Percentiles rank a stretch among this genome's conserved stretches.
Conservation (phyloP, 306 rosid genomes). For the Arachis hypogaea region DNA sequence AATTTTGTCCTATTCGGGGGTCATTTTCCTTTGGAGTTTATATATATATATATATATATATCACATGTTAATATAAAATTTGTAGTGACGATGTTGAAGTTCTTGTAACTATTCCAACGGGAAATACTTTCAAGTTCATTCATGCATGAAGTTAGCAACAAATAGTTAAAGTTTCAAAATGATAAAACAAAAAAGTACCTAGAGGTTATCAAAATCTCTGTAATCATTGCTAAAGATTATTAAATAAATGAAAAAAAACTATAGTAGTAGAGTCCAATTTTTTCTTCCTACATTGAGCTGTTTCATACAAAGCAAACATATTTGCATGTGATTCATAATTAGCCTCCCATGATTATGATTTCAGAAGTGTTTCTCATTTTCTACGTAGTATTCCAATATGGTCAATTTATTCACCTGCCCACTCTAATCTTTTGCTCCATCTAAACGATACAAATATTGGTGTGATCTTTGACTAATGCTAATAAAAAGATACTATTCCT, state of each 20-base stretch:
- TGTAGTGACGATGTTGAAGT: background rate
- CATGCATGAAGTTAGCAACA: background rate
- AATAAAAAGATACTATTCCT: background rate
- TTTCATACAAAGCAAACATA: too few relatives aligned
- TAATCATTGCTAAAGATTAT: too few relatives aligned
- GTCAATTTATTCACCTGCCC: slow-evolving; percentile 29
- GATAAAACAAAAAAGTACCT: too few relatives aligned
- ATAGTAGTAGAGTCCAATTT: too few relatives aligned
- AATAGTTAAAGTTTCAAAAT: background rate
- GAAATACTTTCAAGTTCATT: background rate
- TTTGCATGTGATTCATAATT: slow-evolving; percentile 22
- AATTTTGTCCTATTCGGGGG: background rate
- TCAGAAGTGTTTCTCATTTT: background rate
- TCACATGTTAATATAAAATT: background rate
- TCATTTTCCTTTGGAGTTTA: background rate
- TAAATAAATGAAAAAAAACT: too few relatives aligned
- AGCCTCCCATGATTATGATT: background rate
- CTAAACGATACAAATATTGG: background rate
- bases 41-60: background rate
- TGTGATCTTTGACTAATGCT: slow-evolving; percentile 34
- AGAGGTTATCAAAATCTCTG: background rate
- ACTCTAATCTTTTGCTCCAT: background rate
- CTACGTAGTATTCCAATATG: background rate
- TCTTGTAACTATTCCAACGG: background rate
- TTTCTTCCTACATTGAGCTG: background rate